Evolutionary conservation across 2,329 filamentous ascomycete genomes (phyloP), one percentile per base, ranked within the genome.

Genomic region (Diplodia intermedia): DNA sequence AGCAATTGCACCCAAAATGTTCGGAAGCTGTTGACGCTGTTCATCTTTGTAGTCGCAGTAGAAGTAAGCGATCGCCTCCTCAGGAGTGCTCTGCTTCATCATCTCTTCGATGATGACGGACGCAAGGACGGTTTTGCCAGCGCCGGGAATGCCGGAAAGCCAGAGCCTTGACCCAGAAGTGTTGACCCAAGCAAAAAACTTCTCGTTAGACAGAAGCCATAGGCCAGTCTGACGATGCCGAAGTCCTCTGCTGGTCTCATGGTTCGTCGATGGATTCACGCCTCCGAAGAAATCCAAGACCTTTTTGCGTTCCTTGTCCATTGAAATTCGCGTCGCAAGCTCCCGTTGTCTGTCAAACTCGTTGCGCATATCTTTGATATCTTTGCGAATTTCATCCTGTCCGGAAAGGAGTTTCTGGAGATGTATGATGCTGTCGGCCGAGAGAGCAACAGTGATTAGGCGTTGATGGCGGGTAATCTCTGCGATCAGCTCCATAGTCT

Each of bases 1-100:
- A 3, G 72, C 71, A 8, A 80, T 68, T 7, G 74, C 67, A 8
- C 71, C 69, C 0, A 79, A 49, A 0, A 79, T 73, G 31, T 73
- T 74, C 1, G 54, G 61, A 18, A 72, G 38, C 0, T 68, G 11
- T n/a, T 71, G 71, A 1, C 71, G 72, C 14, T 67, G 56, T 2
- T 57, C 4, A 29, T 74, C 68, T 47, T 74, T 75, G 67, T 77
- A 78, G 66, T 78, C 74, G 66, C 77, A 79, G 56, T 76, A 79
- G 69, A 75, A 79, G 65, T 67, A 71, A 2, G 67, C 70, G 15
- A 69, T 54, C 7, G 63, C 61, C 4, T 14, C n/a, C 11, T 26
- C n/a, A 7, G 49, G 31, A 11, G 2, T 43, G 15, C 61, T 54
- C 7, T 40, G 18, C 31, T 12, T 11, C 15, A 63, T n/a, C 8